Evolutionary conservation across 2,329 filamentous ascomycete species (phyloP).

Genomic region (Pleoardoris graminearum): DNA sequence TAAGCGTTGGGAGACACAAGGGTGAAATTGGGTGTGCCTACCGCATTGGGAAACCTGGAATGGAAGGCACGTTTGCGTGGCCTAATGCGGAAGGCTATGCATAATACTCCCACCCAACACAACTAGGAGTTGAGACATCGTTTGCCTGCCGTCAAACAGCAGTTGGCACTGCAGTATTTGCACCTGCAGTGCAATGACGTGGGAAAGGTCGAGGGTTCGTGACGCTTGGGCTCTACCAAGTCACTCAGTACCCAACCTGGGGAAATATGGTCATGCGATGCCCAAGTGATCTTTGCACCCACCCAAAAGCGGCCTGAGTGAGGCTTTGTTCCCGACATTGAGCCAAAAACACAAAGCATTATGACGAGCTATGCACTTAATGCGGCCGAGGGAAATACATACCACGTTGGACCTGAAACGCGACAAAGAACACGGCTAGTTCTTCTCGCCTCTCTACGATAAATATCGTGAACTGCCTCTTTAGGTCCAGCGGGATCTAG

Average conservation of each 20-base stretch:
- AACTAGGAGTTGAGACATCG: not conserved
- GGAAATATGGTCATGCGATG: not conserved
- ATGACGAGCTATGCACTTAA: constrained; percentile 2
- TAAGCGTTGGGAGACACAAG: not conserved
- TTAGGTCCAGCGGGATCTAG: not conserved
- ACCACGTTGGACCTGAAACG: not conserved
- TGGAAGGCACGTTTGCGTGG: not conserved
- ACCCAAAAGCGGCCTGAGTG: not conserved
- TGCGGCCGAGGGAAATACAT: not conserved
- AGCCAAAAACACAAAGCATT: constrained; percentile 1
- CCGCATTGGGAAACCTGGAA: constrained; percentile 5
- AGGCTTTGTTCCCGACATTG: not conserved
- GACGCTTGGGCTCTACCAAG: not conserved
- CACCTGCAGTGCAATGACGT: too few species aligned
- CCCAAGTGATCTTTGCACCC: not conserved
- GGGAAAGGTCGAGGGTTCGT: not conserved
- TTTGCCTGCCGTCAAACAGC: not conserved
- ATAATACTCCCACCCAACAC: not conserved
- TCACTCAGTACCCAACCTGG: not conserved
- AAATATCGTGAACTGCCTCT: not conserved
- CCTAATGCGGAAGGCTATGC: constrained; percentile 2
- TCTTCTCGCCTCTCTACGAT: not conserved
- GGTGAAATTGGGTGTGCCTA: not conserved
- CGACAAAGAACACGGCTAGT: not conserved
- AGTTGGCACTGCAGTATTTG: not conserved